A percentile compares a stretch with the other conserved stretches of the same genome.
These are phyloP conservation scores for Holtermannia corniformis DNA, from an alignment of 768 basidiomycete species.

Conservation along the genomic window DNA sequence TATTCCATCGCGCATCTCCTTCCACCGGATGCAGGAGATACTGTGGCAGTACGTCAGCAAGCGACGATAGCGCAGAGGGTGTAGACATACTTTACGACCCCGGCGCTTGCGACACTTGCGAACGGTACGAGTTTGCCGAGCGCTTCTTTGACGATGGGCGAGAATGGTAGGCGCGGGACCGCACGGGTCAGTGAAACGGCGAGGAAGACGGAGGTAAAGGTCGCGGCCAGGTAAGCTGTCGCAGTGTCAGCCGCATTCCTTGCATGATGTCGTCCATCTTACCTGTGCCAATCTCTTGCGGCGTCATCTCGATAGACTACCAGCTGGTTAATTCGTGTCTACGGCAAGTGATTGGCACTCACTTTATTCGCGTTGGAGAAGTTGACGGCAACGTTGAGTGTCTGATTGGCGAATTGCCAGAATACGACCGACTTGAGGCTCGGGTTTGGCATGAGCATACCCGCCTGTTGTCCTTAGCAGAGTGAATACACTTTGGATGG, in stretches of 20 bases:
- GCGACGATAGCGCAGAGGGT: constrained; percentile 8
- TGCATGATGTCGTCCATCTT: constrained; percentile 1
- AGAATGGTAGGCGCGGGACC: constrained; percentile 38
- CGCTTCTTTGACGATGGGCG: constrained; percentile 25
- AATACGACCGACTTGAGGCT: constrained; percentile 33
- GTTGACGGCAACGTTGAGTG: constrained; percentile 41
- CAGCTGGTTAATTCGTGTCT: constrained; percentile 9
- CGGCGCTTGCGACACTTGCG: constrained; percentile 43
- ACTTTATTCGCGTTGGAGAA: background rate
- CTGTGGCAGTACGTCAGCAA: constrained; percentile 8
- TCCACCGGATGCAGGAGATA: constrained; percentile 43
- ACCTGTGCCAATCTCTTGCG: constrained; percentile 41
- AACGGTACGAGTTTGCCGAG: constrained; percentile 40
- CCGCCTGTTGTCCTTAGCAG: constrained; percentile 28
- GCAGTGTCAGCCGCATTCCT: background rate
- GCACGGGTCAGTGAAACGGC: constrained; percentile 42
- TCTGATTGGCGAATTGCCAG: constrained; percentile 44
- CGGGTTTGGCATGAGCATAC: constrained; percentile 45
- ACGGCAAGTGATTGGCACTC: background rate
- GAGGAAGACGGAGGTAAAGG: constrained; percentile 41
- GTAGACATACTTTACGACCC: constrained; percentile 42
- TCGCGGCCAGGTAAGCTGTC: constrained; percentile 43
- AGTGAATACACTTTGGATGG: constrained; percentile 10
- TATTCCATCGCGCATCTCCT: constrained; percentile 44
- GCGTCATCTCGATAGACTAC: constrained; percentile 42